Percentiles rank a stretch among this genome's conserved stretches.
These are phyloP conservation scores for Cinnamomum chago DNA, from an alignment of 164 flowering plant genomes.

Conservation along the genomic window DNA sequence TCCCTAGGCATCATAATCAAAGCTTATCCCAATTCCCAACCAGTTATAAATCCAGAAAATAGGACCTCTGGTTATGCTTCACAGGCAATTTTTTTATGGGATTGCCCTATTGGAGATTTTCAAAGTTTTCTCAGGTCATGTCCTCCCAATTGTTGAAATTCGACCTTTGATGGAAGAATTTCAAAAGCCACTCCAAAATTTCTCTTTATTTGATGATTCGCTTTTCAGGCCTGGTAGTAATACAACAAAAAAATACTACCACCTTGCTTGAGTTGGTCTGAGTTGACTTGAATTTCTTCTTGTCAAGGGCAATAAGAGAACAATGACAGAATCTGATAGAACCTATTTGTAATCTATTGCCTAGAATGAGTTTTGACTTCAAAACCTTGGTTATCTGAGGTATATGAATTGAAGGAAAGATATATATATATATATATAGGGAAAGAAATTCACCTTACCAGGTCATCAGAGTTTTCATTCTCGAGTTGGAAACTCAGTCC, in stretches of 20 bases:
- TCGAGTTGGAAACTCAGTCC: slow-evolving; percentile 43
- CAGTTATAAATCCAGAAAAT: too few species aligned
- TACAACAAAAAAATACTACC: neutral
- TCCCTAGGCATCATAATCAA: too few species aligned
- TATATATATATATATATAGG: neutral
- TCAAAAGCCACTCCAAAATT: too few species aligned
- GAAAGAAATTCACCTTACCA: slow-evolving; percentile 25
- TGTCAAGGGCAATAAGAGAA: neutral
- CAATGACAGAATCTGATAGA: neutral
- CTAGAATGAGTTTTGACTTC: neutral
- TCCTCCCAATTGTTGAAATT: too few species aligned
- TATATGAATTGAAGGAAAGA: neutral
- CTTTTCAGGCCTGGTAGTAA: too few species aligned
- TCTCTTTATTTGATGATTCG: too few species aligned
- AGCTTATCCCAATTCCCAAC: too few species aligned
- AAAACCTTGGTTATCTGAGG: neutral
- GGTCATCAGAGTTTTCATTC: slow-evolving; percentile 32
- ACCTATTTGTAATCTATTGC: neutral
- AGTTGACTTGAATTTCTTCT: neutral
- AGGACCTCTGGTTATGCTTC: too few species aligned
- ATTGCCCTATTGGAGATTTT: too few species aligned
- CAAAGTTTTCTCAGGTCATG: too few species aligned
- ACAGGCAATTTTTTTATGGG: too few species aligned
- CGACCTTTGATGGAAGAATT: too few species aligned
- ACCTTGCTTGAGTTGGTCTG: neutral